Evolutionary conservation across 2,329 filamentous ascomycete genomes (phyloP).

Genomic region (Cercospora citrullina): DNA sequence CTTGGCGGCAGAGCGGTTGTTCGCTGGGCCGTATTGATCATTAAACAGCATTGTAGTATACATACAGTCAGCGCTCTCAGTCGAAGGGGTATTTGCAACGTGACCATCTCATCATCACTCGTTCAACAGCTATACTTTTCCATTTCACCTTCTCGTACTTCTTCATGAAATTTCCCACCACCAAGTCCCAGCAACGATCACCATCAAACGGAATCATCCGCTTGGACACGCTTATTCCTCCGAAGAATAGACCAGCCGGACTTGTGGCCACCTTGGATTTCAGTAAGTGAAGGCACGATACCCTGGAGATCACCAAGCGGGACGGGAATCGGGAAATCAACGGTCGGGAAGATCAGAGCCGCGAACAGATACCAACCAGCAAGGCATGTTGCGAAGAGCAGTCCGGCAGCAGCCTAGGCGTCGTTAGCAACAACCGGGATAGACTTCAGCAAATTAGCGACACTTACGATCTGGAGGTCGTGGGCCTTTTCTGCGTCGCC

Average conservation of each 20-base stretch:
- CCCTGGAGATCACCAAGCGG: constrained; percentile 25
- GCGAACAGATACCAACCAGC: constrained; percentile 29
- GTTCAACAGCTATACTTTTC: neutral
- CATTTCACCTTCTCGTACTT: neutral
- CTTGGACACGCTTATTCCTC: constrained; percentile 3
- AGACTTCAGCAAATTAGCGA: neutral
- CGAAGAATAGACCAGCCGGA: constrained; percentile 13
- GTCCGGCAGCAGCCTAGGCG: constrained; percentile 21
- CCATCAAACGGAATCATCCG: constrained; percentile 18
- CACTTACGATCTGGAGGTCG: constrained; percentile 24
- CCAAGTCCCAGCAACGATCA: neutral
- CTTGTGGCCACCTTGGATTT: constrained; percentile 11
- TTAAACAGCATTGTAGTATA: neutral
- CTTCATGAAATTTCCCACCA: neutral
- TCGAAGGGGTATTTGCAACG: neutral
- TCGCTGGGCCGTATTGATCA: neutral
- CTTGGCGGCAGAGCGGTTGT: neutral
- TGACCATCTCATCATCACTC: neutral
- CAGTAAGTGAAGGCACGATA: constrained; percentile 22
- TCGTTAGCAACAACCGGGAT: neutral
- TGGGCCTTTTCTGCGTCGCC: constrained; percentile 22
- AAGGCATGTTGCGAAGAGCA: constrained; percentile 21
- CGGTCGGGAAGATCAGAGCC: constrained; percentile 24
- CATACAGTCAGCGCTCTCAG: neutral
- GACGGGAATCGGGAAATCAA: constrained; percentile 26